Evolutionary conservation across 1,139 yeast species (phyloP), one percentile per base, ranked within the genome.

Genomic region (Pichia sp.): DNA sequence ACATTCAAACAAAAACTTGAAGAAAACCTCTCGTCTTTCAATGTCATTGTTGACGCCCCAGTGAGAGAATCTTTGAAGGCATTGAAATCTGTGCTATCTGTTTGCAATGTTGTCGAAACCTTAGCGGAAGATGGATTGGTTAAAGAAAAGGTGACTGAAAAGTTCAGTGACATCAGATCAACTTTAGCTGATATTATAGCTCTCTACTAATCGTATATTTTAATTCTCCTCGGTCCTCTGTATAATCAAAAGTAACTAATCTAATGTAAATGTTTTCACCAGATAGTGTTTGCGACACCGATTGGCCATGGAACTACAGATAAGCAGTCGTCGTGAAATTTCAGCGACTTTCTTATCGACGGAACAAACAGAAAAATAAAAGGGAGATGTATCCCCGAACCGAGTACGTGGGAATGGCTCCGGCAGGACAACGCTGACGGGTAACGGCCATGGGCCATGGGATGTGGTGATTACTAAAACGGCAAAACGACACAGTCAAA

Each of bases 21-120:
- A 19, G 38, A 39, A 4, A 28, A 31, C 9, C 32, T 48, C 14
- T 27, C 40, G 11, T 5, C n/a, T 19, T 48, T 48, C 22, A 30
- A 34, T 14, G 11, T 22, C 7, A 24, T 42, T 17, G 17, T 48
- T 15, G 34, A 38, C 45, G 47, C 42, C 49, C 57, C 18, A 22
- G 47, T 15, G 6, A 46, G n/a, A 24, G 45, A 21, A 40, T 54
- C 32, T 36, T 39, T 42, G 48, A 54, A 30, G 15, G 24, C 34
- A 33, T 27, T 44, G 12, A 44, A 35, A 33, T 44, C 44, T 42
- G 44, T 46, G 33, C 14, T 27, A 12, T 9, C 27, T 38, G 57
- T 58, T 27, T 52, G 50, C 24, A 52, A 42, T 9, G 32, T 62
- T 17, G 49, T 61, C 14, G 48, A 51, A 19, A 7, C 31, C 2